Conservation (phyloP, 1,284 basidiomycete genomes). For the Pseudozyma sp. region DNA sequence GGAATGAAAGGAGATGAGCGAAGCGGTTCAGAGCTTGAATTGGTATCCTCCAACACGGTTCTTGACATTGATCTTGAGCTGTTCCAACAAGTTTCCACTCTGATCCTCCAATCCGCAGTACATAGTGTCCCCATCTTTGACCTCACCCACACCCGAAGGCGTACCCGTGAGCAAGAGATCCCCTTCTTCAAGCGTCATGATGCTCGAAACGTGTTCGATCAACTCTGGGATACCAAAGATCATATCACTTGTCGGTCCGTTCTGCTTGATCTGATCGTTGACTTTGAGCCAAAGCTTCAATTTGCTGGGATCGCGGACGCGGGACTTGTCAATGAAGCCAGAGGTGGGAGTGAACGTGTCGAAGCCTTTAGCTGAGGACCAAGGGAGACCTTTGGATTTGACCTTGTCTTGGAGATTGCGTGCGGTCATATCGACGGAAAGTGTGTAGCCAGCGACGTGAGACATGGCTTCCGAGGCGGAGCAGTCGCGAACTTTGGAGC, state of each 20-base stretch:
- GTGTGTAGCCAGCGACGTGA: conserved; percentile 91
- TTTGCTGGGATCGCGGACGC: conserved; percentile 79
- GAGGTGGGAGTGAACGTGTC: conserved; percentile 86
- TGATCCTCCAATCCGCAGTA: conserved; percentile 79
- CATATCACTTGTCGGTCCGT: conserved; percentile 89
- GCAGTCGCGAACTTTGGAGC: conserved; percentile 82
- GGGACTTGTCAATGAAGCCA: conserved; percentile 81
- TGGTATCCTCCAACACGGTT: conserved; percentile 78
- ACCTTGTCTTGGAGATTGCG: conserved; percentile 93
- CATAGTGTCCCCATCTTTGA: conserved; percentile 82
- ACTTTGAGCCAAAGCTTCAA: conserved; percentile 84
- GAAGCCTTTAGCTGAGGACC: conserved; percentile 91
- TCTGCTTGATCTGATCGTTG: conserved; percentile 84
- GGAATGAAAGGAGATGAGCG: neutral
- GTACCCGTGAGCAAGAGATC: conserved; percentile 68
- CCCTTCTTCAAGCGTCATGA: conserved; percentile 91
- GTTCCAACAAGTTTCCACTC: conserved; percentile 75
- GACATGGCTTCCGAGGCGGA: conserved; percentile 77
- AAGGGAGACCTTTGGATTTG: conserved; percentile 91
- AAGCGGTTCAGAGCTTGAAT: conserved; percentile 70
- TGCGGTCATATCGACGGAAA: conserved; percentile 94
- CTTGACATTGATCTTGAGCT: conserved; percentile 77
- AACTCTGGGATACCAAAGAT: conserved; percentile 91
- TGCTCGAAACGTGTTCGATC: conserved; percentile 89
- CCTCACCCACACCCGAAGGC: conserved; percentile 86